Conservation (phyloP, 208 protist genomes). For the Trypanosoma boissoni region DNA sequence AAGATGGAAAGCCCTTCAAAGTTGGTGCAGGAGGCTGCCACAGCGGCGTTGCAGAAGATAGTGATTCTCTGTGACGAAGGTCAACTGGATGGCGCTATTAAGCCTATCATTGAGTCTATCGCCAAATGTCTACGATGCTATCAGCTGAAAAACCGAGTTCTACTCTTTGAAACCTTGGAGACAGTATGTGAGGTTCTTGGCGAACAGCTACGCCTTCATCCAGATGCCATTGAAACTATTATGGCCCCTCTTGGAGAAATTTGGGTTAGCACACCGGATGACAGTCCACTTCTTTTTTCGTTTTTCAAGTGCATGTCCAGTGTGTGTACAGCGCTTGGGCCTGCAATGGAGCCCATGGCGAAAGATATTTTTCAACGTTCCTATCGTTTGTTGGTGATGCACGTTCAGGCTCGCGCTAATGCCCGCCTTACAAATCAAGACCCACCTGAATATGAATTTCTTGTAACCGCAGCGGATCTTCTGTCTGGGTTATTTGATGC, state of each 20-base stretch:
- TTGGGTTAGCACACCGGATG: conserved; percentile 56
- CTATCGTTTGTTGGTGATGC: conserved; percentile 45
- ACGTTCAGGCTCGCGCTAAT: conserved; percentile 48
- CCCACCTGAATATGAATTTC: conserved; percentile 66
- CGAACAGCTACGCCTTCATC: conserved; percentile 41
- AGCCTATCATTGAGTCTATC: conserved; percentile 44
- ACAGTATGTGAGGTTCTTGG: conserved; percentile 52
- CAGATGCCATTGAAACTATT: conserved; percentile 34
- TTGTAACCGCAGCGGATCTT: conserved; percentile 69
- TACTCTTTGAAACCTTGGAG: conserved; percentile 75
- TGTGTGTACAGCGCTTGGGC: conserved; percentile 59
- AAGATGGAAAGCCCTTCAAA: conserved; percentile 88
- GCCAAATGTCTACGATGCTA: conserved; percentile 65
- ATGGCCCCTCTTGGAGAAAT: conserved; percentile 59
- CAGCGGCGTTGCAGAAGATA: conserved; percentile 56
- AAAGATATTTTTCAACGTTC: conserved; percentile 71
- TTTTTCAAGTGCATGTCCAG: conserved; percentile 79
- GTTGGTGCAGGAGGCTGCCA: conserved; percentile 71
- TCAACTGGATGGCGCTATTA: conserved; percentile 36
- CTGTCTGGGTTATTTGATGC: conserved; percentile 79
- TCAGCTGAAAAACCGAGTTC: conserved; percentile 86
- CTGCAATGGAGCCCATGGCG: conserved; percentile 62
- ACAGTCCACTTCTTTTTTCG: conserved; percentile 75
- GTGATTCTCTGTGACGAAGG: conserved; percentile 39
- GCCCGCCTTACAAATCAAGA: conserved; percentile 36